These are phyloP conservation scores for Pyrenula massariospora DNA, from an alignment of 495 filamentous ascomycete genomes.

Conservation along the genomic window DNA sequence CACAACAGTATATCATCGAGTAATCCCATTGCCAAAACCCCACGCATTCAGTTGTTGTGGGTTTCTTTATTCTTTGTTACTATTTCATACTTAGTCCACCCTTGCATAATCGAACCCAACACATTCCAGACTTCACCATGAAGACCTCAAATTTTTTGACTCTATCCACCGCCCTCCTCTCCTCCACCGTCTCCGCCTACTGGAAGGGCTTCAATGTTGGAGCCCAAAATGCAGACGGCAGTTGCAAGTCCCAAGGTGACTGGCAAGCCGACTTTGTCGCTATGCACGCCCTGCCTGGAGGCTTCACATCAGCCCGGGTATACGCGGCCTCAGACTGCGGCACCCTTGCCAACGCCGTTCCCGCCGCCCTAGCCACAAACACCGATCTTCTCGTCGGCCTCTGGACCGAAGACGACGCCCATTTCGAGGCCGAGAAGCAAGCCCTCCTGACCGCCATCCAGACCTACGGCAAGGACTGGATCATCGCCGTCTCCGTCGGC, in stretches of 20 bases:
- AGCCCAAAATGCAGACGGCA: slow-evolving; percentile 26
- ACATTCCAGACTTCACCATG: background rate
- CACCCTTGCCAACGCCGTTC: slow-evolving; percentile 35
- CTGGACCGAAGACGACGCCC: slow-evolving; percentile 35
- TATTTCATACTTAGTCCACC: background rate
- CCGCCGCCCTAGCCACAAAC: slow-evolving; percentile 37
- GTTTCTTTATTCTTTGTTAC: background rate
- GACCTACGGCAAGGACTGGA: slow-evolving; percentile 30
- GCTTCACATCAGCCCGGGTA: slow-evolving; percentile 33
- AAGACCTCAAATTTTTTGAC: background rate
- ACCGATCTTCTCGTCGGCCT: slow-evolving; percentile 38
- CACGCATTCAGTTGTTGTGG: background rate
- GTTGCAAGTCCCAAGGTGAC: slow-evolving; percentile 36
- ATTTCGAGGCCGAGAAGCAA: slow-evolving; percentile 33
- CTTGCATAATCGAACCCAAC: background rate
- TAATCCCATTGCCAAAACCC: background rate
- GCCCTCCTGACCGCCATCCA: slow-evolving; percentile 31
- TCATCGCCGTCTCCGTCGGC: slow-evolving; percentile 39
- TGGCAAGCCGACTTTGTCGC: slow-evolving; percentile 33
- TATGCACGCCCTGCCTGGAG: slow-evolving; percentile 30
- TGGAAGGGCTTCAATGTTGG: slow-evolving; percentile 38
- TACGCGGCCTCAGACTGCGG: slow-evolving; percentile 44
- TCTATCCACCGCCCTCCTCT: background rate
- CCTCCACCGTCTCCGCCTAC: slow-evolving; percentile 9
- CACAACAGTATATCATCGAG: background rate